Conservation (phyloP, 2,329 filamentous ascomycete genomes). For the Fusarium neocosmosporiellum region DNA sequence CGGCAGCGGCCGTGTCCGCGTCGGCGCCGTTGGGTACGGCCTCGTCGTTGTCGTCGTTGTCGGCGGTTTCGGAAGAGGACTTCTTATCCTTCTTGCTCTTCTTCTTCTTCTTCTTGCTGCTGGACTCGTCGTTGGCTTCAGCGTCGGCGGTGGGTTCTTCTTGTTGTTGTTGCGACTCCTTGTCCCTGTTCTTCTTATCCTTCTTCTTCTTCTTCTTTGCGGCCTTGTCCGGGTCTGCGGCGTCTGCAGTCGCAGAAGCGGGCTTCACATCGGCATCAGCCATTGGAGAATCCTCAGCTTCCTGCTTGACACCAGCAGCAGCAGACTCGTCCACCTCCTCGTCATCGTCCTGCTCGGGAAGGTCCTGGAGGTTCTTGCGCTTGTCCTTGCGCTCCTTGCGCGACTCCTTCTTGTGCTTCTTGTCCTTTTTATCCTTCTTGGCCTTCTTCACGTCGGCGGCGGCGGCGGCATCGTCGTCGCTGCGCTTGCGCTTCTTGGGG, state of each 20-base stretch:
- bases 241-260: slow-evolving; percentile 25
- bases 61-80: slow-evolving; percentile 24
- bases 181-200: slow-evolving; percentile 45
- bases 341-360: slow-evolving; percentile 49
- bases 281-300: slow-evolving; percentile 38
- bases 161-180: slow-evolving; percentile 20
- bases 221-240: slow-evolving; percentile 36
- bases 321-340: slow-evolving; percentile 18
- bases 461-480: slow-evolving; percentile 42
- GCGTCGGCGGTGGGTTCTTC: slow-evolving; percentile 30
- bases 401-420: slow-evolving; percentile 49
- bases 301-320: neutral
- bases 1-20: slow-evolving; percentile 28
- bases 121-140: slow-evolving; percentile 46
- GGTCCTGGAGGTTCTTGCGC: slow-evolving; percentile 51
- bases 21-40: neutral
- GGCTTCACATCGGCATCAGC: slow-evolving; percentile 39
- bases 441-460: slow-evolving; percentile 45
- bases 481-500: slow-evolving; percentile 53
- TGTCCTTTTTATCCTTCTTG: slow-evolving; percentile 52
- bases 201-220: slow-evolving; percentile 45
- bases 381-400: slow-evolving; percentile 56
- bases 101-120: slow-evolving; percentile 49
- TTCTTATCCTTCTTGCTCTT: slow-evolving; percentile 45
- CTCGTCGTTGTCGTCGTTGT: slow-evolving; percentile 16